Conservation (phyloP, 305 asterid genomes). For the Solanum hybrid region DNA sequence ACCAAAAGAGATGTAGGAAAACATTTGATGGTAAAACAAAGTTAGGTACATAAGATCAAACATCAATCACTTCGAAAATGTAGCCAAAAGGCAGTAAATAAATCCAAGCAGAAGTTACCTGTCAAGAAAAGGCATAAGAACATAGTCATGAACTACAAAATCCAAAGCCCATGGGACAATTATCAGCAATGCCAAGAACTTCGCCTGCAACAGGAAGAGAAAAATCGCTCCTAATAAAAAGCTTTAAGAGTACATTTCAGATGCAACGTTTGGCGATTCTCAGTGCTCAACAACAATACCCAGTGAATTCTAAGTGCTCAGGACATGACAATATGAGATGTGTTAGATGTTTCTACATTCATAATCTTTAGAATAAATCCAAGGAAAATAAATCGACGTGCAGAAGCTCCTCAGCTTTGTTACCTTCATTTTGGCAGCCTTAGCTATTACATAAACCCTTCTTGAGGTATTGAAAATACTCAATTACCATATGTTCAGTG, state of each 20-base stretch:
- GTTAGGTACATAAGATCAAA: not conserved
- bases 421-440: not conserved
- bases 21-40: not conserved
- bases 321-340: not conserved
- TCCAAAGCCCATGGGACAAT: constrained; percentile 82
- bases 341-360: not conserved
- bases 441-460: not conserved
- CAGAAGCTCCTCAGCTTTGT: not conserved
- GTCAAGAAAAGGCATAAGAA: constrained; percentile 93
- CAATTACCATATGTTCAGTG: not conserved
- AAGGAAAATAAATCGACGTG: not conserved
- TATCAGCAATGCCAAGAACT: constrained; percentile 78
- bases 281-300: not conserved
- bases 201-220: constrained; percentile 61
- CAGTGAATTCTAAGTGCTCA: not conserved
- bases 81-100: constrained; percentile 6
- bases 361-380: not conserved
- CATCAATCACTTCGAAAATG: constrained; percentile 1
- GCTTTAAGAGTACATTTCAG: not conserved
- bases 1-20: not conserved
- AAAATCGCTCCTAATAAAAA: not conserved
- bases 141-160: constrained; percentile 84
- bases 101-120: constrained; percentile 39
- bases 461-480: not conserved
- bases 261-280: not conserved